Base-by-base conservation (phyloP, 208 protist species). In the Acanthamoeba rhysodes region DNA sequence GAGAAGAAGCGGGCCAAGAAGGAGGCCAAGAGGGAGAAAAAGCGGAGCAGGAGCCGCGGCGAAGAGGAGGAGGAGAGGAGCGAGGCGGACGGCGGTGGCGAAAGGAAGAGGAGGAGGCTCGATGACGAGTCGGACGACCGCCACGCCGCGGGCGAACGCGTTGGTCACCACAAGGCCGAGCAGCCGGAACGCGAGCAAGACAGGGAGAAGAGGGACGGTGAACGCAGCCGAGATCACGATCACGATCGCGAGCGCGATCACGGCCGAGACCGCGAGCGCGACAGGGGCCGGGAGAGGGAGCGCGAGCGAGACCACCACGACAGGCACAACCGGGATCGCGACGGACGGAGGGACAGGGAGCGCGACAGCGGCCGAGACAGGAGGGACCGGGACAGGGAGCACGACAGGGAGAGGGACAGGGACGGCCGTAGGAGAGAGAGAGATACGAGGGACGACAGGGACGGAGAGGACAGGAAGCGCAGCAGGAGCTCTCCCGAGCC, bases 1-100 rank as follows among this genome's bases (percentile, higher is more conserved):
- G 45, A 90, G 59, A 90, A 90, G 82, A 57, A 57, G 50, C 50
- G 50, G 50, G 50, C 50, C 50, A 37, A 64, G 62, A 70, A 64
- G 55, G 27, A 72, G 84, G 55, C 55, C 32, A 70, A 45, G 55
- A 64, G 57, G 70, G n/a, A 78, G 37, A 45, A 78, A 32, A 78
- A 78, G 37, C 45, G 18, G 16, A 50, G 48, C 24, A 14, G 24
- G 45, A 87, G 41, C 22, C 78, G 78, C 7, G 53, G 37, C 37
- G 41, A 37, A 41, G 72, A 29, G 9, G n/a, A 41, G n/a, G 20
- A 20, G 18, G 27, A n/a, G 7, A 32, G 59, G 10, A 27, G 59
- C 12, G 8, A 27, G 12, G 70, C 0, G 8, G 70, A 41, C 0
- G 70, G 29, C 32, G 20, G 29, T 32, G 29, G 20, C 70, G 70